Evolutionary conservation across 2,329 filamentous ascomycete species (phyloP), one percentile per base, ranked within the genome.

Genomic region (Diplodia mutila): DNA sequence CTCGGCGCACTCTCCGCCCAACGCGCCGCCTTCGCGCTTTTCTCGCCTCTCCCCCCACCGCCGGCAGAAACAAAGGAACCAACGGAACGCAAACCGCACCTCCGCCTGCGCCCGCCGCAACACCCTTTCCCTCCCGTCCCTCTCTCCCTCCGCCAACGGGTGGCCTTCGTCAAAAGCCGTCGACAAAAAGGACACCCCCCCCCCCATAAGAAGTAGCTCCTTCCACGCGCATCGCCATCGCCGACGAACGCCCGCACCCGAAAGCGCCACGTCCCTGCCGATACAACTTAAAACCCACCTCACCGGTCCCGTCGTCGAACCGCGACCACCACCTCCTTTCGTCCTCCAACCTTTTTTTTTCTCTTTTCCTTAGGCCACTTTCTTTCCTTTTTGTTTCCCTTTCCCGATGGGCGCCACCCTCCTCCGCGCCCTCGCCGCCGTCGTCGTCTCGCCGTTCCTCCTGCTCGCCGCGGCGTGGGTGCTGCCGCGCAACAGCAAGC

Each of bases 361-460:
- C 25, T 8, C 29, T 32, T 9, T 54, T 21, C 52, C n/a, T 8
- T 14, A 11, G 12, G 5, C 39, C 51, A 25, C 54, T 11, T 21
- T 42, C 49, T 14, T 37, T 14, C 3, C 11, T 11, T 37, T 11
- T 37, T 11, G 11, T 37, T 14, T 14, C n/a, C n/a, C n/a, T 34
- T n/a, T 16, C 42, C 23, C 53, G 34, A 67, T 67, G 66, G 49
- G 49, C 66, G 34, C 42, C 34, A 37, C 34, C 55, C 49, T 67
- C 55, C 48, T 63, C 48, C 49, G 49, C 48, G 37, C 55, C 34
- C 46, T 67, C 55, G 42, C 37, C 48, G 34, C 48, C 34, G 16
- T 67, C 57, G 12, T 67, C 66, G 34, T 63, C 55, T 48, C 66
- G 55, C 66, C 66, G 18, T n/a, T 67, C 66, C 25, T 34, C 2